phyloP scores from a whole-genome alignment of 306 rosid species.

The Cicer cuneatum region DNA sequence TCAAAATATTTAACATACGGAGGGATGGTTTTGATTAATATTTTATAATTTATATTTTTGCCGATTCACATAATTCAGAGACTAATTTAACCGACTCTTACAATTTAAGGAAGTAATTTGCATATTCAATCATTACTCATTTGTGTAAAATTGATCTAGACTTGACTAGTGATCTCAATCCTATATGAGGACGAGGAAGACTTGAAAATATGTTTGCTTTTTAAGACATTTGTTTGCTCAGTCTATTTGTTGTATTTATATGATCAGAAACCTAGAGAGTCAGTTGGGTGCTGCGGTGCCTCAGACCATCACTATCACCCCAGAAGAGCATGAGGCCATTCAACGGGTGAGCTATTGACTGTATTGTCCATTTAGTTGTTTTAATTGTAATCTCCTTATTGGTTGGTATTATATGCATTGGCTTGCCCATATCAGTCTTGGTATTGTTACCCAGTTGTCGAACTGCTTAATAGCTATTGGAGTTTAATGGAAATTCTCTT shows the following conservation, averaged over 20 bases:
- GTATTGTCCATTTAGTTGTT: constrained; percentile 18
- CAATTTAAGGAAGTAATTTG: too few relatives aligned
- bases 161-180: constrained; percentile 9
- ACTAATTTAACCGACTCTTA: too few relatives aligned
- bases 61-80: too few relatives aligned
- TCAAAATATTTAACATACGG: too few relatives aligned
- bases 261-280: constrained; percentile 60
- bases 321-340: constrained; percentile 84
- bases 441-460: background rate
- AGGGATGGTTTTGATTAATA: too few relatives aligned
- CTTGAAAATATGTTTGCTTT: constrained; percentile 31
- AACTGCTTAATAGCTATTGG: background rate
- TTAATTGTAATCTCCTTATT: background rate
- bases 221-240: constrained; percentile 33
- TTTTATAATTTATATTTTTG: too few relatives aligned
- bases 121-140: background rate
- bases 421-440: constrained; percentile 15
- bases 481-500: constrained; percentile 1
- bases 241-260: constrained; percentile 27
- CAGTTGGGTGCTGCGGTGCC: constrained; percentile 62
- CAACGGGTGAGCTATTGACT: constrained; percentile 69
- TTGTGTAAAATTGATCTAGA: constrained; percentile 9
- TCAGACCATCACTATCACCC: constrained; percentile 68
- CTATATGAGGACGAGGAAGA: background rate
- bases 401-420: constrained; percentile 1